Conservation (phyloP, 2,329 filamentous ascomycete genomes). For the Sphaceloma murrayae region DNA sequence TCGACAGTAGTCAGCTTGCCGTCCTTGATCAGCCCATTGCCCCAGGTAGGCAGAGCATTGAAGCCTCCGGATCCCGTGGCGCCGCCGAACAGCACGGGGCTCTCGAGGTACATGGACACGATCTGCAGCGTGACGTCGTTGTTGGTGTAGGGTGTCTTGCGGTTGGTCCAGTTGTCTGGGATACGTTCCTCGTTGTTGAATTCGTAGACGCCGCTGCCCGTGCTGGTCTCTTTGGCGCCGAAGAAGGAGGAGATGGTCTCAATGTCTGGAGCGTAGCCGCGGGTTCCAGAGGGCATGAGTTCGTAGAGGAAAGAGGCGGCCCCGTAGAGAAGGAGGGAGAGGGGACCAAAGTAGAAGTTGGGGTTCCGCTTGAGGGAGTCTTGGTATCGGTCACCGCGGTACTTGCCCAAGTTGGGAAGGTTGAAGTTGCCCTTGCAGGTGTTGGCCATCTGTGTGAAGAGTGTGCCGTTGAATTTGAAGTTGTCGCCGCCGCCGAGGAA, state of each 20-base stretch:
- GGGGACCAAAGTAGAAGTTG: constrained; percentile 38
- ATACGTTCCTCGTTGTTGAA: constrained; percentile 34
- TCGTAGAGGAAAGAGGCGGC: constrained; percentile 38
- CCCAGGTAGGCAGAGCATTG: constrained; percentile 29
- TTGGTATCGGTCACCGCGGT: constrained; percentile 33
- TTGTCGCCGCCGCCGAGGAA: constrained; percentile 32
- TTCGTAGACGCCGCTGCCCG: constrained; percentile 30
- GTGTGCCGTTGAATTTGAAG: constrained; percentile 34
- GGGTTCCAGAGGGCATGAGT: constrained; percentile 31
- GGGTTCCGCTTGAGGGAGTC: constrained; percentile 31
- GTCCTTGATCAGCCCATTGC: constrained; percentile 30
- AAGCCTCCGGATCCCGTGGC: constrained; percentile 33
- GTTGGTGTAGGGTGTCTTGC: constrained; percentile 30
- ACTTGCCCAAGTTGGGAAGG: constrained; percentile 31
- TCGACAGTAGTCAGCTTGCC: constrained; percentile 29
- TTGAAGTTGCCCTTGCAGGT: constrained; percentile 31
- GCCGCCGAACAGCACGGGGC: constrained; percentile 38
- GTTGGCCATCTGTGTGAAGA: constrained; percentile 33
- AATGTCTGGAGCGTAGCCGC: constrained; percentile 28
- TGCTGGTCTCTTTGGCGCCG: constrained; percentile 31
- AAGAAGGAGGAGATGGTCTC: constrained; percentile 34
- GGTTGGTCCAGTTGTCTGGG: constrained; percentile 35
- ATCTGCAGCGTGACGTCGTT: constrained; percentile 33
- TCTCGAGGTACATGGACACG: constrained; percentile 32
- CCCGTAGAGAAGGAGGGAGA: constrained; percentile 33